Base-by-base conservation (phyloP, 192 early-diverging fungal species). In the Entomortierella beljakovae region DNA sequence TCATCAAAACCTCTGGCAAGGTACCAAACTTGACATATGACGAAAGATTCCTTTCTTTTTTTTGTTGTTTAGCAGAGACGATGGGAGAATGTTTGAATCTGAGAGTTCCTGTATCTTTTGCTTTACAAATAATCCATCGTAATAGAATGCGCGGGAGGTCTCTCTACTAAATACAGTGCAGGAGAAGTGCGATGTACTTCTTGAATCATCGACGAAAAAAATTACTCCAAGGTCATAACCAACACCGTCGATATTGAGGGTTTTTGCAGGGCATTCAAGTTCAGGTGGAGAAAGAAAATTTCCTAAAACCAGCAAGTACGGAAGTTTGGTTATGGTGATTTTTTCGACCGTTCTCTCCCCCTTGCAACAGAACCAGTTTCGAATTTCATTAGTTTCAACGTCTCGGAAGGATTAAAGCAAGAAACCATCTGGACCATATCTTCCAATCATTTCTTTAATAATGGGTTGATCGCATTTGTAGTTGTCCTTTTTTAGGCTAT, bases 231-330 rank as follows among this genome's bases (percentile, higher is more conserved):
- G 51, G 51, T 53, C 51, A 53, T 53, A 53, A 18, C 3, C 28
- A 53, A 15, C 25, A 29, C 23, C 23, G 28, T 26, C 15, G 51
- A 53, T 9, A 2, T 15, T 26, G 3, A 53, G 23, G 2, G 23
- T 53, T 53, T 53, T 25, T 9, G 51, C 13, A 26, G 51, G 13
- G 51, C 23, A 31, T 26, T 53, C 28, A 3, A 53, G 7, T 8
- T 3, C 15, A 31, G 23, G 51, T 9, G 4, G 28, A 53, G 51
- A 53, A 26, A 28, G 51, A 18, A 31, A 53, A 53, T 53, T 7
- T 53, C 51, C 23, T 26, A 53, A 53, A 9, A 53, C 51, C 51
- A 53, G 23, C 23, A 53, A 53, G 51, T 29, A 53, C 23, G 51
- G 51, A 53, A 4, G 51, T 53, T 26, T 53, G 3, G 23, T 18